phyloP scores from a whole-genome alignment of 2,329 filamentous ascomycete species.

The Alternaria panax region DNA sequence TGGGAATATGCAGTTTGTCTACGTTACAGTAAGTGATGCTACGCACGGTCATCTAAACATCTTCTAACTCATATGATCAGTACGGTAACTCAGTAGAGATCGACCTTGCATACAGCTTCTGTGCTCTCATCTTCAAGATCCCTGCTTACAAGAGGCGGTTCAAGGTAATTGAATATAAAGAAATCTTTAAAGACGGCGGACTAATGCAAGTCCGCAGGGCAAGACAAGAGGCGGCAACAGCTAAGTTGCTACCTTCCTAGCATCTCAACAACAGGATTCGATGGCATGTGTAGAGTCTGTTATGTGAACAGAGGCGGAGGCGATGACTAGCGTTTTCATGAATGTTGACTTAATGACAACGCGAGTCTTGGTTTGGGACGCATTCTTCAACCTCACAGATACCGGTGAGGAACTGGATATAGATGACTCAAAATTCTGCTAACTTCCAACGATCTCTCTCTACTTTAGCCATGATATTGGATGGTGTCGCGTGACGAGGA shows the following conservation, averaged over 20 bases:
- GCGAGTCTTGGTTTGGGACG: too few relatives aligned
- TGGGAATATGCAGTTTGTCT: slow-evolving; percentile 4
- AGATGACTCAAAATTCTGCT: background rate
- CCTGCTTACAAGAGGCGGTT: slow-evolving; percentile 10
- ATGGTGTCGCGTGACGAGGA: background rate
- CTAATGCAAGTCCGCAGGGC: background rate
- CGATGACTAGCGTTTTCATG: too few relatives aligned
- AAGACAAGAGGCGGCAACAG: background rate
- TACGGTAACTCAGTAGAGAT: slow-evolving; percentile 25
- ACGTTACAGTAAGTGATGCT: slow-evolving; percentile 8
- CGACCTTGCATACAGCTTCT: slow-evolving; percentile 14
- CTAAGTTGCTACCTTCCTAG: too few relatives aligned
- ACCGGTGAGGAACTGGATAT: background rate
- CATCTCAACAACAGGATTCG: too few relatives aligned
- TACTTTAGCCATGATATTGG: background rate
- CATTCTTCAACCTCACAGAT: too few relatives aligned
- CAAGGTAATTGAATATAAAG: background rate
- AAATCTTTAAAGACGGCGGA: background rate
- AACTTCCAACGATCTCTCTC: background rate
- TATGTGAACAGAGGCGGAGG: too few relatives aligned
- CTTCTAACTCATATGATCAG: slow-evolving; percentile 4
- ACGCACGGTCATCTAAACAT: background rate
- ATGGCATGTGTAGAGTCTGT: too few relatives aligned
- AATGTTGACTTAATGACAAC: too few relatives aligned
- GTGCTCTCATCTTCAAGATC: slow-evolving; percentile 23